A percentile compares a stretch with the other conserved stretches of the same genome.
phyloP scores from a whole-genome alignment of 768 basidiomycete species.

The Dentipellis fragilis region DNA sequence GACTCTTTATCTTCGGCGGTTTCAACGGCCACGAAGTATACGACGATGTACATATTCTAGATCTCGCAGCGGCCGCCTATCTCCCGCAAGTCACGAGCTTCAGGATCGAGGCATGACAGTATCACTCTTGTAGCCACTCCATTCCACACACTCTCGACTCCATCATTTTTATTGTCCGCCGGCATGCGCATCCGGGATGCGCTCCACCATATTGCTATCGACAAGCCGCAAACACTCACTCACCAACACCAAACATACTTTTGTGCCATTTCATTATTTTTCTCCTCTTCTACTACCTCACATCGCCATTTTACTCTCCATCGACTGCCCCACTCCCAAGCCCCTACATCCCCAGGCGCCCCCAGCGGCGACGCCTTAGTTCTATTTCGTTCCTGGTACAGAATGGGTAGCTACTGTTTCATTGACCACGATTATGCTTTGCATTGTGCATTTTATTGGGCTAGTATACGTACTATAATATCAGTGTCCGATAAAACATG shows the following conservation, averaged over 20 bases:
- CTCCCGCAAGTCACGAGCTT: slow-evolving; percentile 69
- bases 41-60: slow-evolving; percentile 79
- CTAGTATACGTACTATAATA: neutral
- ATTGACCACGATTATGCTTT: neutral
- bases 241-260: neutral
- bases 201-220: neutral
- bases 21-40: slow-evolving; percentile 77
- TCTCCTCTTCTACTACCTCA: neutral
- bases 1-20: slow-evolving; percentile 82
- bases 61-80: slow-evolving; percentile 82
- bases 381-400: too few relatives aligned
- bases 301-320: neutral
- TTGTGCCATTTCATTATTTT: neutral
- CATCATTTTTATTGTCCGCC: neutral
- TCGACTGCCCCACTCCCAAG: neutral
- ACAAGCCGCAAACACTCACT: too few relatives aligned
- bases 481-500: neutral
- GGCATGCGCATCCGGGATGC: neutral
- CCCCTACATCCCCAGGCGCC: too few relatives aligned
- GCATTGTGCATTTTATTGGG: neutral
- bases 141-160: too few relatives aligned
- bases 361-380: too few relatives aligned
- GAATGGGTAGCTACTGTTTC: too few relatives aligned
- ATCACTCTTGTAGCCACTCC: too few relatives aligned
- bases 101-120: slow-evolving; percentile 30